Percentiles rank a stretch among this genome's conserved stretches.
phyloP scores from a whole-genome alignment of 371 early-diverging fungal genomes.

The Vairimorpha necatrix region DNA sequence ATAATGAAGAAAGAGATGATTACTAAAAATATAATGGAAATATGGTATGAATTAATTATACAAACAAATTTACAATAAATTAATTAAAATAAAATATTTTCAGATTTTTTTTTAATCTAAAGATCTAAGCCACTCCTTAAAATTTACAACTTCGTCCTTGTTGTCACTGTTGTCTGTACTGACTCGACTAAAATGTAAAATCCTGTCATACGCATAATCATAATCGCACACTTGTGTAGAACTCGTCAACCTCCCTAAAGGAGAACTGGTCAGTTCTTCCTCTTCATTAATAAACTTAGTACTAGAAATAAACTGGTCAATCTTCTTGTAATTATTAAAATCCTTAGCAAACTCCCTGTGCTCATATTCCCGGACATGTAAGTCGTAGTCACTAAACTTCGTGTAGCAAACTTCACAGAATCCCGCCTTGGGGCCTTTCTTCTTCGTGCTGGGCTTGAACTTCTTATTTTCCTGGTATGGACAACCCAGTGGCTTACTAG shows the following conservation, averaged over 20 bases:
- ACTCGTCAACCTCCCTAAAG: neutral
- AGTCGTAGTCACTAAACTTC: conserved; percentile 57
- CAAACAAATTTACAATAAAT: too few species aligned
- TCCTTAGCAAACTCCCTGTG: conserved; percentile 53
- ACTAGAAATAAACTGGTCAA: conserved; percentile 55
- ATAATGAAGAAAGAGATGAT: conserved; percentile 57
- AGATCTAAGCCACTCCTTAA: neutral
- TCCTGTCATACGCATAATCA: neutral
- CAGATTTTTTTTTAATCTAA: neutral
- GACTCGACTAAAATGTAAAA: neutral
- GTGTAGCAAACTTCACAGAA: conserved; percentile 63
- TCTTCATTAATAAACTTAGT: conserved; percentile 15
- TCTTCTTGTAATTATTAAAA: conserved; percentile 50
- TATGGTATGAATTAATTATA: too few species aligned
- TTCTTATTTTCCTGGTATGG: conserved; percentile 36
- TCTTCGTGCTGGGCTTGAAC: conserved; percentile 16
- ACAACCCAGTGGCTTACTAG: conserved; percentile 38
- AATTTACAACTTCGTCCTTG: neutral
- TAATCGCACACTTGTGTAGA: neutral
- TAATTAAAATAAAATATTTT: too few species aligned
- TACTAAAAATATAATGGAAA: conserved; percentile 23
- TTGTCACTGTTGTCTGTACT: neutral
- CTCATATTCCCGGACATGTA: conserved; percentile 48
- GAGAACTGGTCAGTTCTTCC: neutral
- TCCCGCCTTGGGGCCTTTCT: conserved; percentile 41